These are phyloP conservation scores for Fusarium sp. DNA, from an alignment of 2,329 filamentous ascomycete genomes.

Conservation along the genomic window DNA sequence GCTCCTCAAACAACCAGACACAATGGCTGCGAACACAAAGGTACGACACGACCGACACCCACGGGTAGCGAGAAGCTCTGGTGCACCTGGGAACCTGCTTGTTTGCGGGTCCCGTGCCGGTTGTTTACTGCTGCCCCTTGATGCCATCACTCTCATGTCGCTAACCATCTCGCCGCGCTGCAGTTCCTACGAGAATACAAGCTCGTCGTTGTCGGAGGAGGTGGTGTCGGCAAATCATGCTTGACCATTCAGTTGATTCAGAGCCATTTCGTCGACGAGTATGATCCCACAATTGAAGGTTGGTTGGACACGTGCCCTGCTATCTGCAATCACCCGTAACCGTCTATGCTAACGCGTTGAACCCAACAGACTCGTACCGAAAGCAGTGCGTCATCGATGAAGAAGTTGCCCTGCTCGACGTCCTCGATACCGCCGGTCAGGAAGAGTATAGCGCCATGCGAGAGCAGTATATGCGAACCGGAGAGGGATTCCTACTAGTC, in stretches of 20 bases:
- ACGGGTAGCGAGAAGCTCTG: neutral
- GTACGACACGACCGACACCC: constrained; percentile 35
- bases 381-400: constrained; percentile 99
- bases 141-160: constrained; percentile 8
- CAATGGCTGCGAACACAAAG: constrained; percentile 54
- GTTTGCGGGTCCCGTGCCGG: neutral
- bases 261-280: constrained; percentile 99
- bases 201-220: constrained; percentile 95
- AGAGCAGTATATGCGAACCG: constrained; percentile 99
- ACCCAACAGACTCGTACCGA: constrained; percentile 88
- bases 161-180: constrained; percentile 28
- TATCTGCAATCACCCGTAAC: neutral
- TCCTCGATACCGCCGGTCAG: constrained; percentile 97
- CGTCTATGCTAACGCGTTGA: constrained; percentile 33
- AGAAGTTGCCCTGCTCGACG: constrained; percentile 96
- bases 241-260: constrained; percentile 97
- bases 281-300: constrained; percentile 99
- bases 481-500: constrained; percentile 96
- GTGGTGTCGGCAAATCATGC: constrained; percentile 99
- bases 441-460: constrained; percentile 99
- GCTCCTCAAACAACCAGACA: constrained; percentile 37
- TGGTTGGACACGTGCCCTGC: constrained; percentile 47
- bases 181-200: constrained; percentile 94
- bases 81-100: neutral
- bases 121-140: neutral